Percentiles rank a stretch among this genome's conserved stretches.
Conservation (phyloP, 2,329 filamentous ascomycete species). For the Microsporum audouinii region DNA sequence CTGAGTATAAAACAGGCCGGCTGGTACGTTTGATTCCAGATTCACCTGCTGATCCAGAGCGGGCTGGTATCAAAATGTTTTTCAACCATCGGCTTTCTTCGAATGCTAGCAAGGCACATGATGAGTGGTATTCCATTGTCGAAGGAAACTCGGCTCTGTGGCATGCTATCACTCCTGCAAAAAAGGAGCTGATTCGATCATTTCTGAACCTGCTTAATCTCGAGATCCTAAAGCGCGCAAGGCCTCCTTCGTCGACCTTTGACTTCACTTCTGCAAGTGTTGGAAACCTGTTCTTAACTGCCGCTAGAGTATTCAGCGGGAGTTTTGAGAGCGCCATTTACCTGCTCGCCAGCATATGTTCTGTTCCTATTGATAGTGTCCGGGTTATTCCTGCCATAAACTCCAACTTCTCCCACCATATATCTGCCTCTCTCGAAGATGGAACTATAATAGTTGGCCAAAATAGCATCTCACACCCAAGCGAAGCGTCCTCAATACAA, state of each 20-base stretch:
- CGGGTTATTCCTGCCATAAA: conserved; percentile 82
- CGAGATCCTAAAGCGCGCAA: conserved; percentile 64
- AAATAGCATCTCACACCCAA: conserved; percentile 83
- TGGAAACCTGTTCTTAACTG: conserved; percentile 70
- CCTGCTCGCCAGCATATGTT: conserved; percentile 73
- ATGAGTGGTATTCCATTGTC: conserved; percentile 81
- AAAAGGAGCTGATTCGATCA: conserved; percentile 65
- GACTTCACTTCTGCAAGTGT: conserved; percentile 67
- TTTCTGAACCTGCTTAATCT: conserved; percentile 66
- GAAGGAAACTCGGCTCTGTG: conserved; percentile 71
- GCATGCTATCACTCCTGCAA: conserved; percentile 56
- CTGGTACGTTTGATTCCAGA: conserved; percentile 82
- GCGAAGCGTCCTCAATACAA: conserved; percentile 47
- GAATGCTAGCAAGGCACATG: conserved; percentile 49
- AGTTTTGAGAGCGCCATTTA: conserved; percentile 90
- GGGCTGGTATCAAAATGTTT: conserved; percentile 62
- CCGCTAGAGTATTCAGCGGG: conserved; percentile 79
- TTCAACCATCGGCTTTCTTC: conserved; percentile 77
- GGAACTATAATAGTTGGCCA: conserved; percentile 76
- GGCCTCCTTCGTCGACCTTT: conserved; percentile 58
- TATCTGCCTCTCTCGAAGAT: conserved; percentile 68
- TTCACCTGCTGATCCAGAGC: conserved; percentile 47
- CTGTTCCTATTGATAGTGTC: conserved; percentile 60
- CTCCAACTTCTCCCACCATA: conserved; percentile 91
- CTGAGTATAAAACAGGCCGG: conserved; percentile 48